Evolutionary conservation across 306 rosid species (phyloP).

Genomic region (Astragalus membranaceus): DNA sequence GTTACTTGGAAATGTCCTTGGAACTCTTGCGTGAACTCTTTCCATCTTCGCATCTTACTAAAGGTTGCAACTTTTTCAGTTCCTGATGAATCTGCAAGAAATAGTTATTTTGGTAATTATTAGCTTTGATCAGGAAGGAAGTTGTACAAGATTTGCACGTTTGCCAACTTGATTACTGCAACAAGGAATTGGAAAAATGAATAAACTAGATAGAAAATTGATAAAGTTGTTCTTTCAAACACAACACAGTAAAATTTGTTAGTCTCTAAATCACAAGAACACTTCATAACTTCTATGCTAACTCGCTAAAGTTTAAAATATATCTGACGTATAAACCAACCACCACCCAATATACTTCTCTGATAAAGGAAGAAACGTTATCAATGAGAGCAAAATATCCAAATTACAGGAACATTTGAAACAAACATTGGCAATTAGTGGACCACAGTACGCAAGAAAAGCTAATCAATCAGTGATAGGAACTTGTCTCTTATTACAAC

Average conservation of each 20-base stretch:
- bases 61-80: conserved; percentile 54
- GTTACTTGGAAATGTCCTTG: conserved; percentile 50
- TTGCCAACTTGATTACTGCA: neutral
- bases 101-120: conserved; percentile 9
- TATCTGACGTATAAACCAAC: neutral
- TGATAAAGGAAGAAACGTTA: neutral
- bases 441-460: neutral
- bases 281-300: neutral
- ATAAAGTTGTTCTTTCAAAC: conserved; percentile 4
- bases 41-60: conserved; percentile 39
- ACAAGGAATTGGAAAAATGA: conserved; percentile 13
- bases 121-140: conserved; percentile 13
- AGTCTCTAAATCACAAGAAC: neutral
- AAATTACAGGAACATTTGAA: neutral
- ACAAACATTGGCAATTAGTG: neutral
- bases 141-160: neutral
- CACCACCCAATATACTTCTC: neutral
- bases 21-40: conserved; percentile 42
- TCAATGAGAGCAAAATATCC: too few relatives aligned
- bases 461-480: neutral
- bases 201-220: neutral
- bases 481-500: too few relatives aligned
- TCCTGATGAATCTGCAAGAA: conserved; percentile 58
- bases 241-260: neutral
- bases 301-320: neutral